These are phyloP conservation scores for Apiotrichum porosum DNA, from an alignment of 1,284 basidiomycete genomes.

Conservation along the genomic window DNA sequence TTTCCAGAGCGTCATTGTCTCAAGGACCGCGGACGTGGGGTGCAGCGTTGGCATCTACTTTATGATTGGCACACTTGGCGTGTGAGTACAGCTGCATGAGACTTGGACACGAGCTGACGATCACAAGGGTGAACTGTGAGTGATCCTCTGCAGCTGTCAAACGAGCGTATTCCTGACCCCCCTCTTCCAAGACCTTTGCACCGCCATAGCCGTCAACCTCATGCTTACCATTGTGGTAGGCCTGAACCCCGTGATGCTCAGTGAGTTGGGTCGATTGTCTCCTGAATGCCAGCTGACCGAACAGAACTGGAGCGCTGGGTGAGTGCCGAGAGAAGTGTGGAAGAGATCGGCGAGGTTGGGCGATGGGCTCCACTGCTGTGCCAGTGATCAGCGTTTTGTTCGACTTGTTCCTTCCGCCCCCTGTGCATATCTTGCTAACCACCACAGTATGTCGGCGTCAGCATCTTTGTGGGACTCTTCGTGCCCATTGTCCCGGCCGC, in stretches of 20 bases:
- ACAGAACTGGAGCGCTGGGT: slow-evolving; percentile 4
- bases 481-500: slow-evolving; percentile 21
- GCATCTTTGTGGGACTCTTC: slow-evolving; percentile 17
- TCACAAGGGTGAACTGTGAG: too few relatives aligned
- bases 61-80: slow-evolving; percentile 25
- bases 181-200: slow-evolving; percentile 19
- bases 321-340: too few relatives aligned
- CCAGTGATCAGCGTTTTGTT: too few relatives aligned
- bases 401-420: too few relatives aligned
- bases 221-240: slow-evolving; percentile 33
- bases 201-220: slow-evolving; percentile 37
- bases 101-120: too few relatives aligned
- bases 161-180: neutral
- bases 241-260: slow-evolving; percentile 26
- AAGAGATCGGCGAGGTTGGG: too few relatives aligned
- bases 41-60: slow-evolving; percentile 32
- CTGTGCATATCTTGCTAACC: too few relatives aligned
- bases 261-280: too few relatives aligned
- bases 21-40: too few relatives aligned
- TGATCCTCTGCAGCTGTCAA: neutral
- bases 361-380: too few relatives aligned
- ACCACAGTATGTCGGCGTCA: slow-evolving; percentile 21
- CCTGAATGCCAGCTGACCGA: neutral
- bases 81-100: too few relatives aligned
- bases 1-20: too few relatives aligned